Percentiles rank a stretch among this genome's conserved stretches.
These are phyloP conservation scores for Phytophthora pseudosyringae DNA, from an alignment of 352 stramenopile genomes.

Conservation along the genomic window DNA sequence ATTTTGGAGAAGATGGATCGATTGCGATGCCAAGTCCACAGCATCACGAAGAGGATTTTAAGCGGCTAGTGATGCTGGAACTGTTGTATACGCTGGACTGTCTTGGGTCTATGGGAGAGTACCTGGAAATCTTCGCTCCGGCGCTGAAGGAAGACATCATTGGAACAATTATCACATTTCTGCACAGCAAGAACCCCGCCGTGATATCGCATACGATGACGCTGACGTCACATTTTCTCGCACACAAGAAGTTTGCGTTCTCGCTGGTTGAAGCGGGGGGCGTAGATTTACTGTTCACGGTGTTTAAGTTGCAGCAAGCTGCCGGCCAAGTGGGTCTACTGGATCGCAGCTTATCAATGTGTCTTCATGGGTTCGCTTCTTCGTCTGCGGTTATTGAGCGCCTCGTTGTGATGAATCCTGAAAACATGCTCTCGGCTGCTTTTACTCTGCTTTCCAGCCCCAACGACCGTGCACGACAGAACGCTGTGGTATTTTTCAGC, in stretches of 20 bases:
- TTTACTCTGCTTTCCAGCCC: conserved; percentile 75
- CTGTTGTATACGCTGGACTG: conserved; percentile 85
- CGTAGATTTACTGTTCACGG: conserved; percentile 72
- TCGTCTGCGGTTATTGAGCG: conserved; percentile 82
- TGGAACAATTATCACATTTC: conserved; percentile 81
- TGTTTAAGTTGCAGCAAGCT: conserved; percentile 63
- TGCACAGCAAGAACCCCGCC: conserved; percentile 84
- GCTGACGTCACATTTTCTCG: conserved; percentile 84
- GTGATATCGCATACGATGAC: conserved; percentile 86
- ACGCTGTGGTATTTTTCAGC: conserved; percentile 86
- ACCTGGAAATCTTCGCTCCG: conserved; percentile 84
- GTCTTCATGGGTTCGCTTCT: conserved; percentile 83
- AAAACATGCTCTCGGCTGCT: conserved; percentile 66
- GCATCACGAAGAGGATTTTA: conserved; percentile 80
- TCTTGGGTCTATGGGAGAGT: conserved; percentile 85
- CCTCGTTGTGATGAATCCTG: conserved; percentile 59
- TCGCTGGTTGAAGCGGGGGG: conserved; percentile 78
- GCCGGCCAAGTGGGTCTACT: conserved; percentile 63
- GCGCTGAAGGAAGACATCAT: conserved; percentile 87
- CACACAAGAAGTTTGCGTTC: conserved; percentile 87
- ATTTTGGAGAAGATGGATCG: conserved; percentile 32
- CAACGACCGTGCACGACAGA: conserved; percentile 82
- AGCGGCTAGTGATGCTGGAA: conserved; percentile 83
- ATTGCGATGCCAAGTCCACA: conserved; percentile 40
- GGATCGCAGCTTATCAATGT: conserved; percentile 86